Evolutionary conservation across 1,139 yeast species (phyloP), one percentile per base, ranked within the genome.

Genomic region (Schizosaccharomyces versatilis): DNA sequence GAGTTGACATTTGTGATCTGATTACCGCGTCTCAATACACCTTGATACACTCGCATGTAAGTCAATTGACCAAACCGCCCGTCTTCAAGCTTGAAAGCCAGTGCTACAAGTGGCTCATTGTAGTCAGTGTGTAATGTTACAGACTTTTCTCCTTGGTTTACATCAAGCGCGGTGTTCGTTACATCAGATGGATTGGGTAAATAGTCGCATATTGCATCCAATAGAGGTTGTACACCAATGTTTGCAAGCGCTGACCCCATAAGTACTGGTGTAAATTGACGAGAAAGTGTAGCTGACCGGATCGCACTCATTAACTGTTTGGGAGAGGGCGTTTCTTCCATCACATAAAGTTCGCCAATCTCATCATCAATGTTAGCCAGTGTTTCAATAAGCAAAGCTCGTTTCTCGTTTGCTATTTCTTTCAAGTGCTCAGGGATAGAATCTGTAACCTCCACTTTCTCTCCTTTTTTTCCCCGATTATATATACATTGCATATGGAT

Each of bases 191-290:
- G 98, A 68, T 88, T 81, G 53, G 98, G 98, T 64, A 90, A 76
- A 68, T 80, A 90, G 67, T 90, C 97, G 61, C 93, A 94, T 59
- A 90, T 95, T 47, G 97, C 90, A 68, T 90, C 96, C 62, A 90
- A 75, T 48, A 90, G 97, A 32, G 90, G 85, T 72, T 90, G 98
- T 60, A 90, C 75, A 69, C 96, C 95, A 62, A 81, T 83, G 70
- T 90, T 90, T 55, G 97, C 98, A 61, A 90, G 75, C 36, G 98
- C 98, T 54, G 97, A 85, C 41, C 98, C 98, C 97, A 90, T 90
- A 62, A 90, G 73, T 14, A 90, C 97, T n/a, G 98, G 98, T 24
- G 97, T 85, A 72, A 90, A 90, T 67, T 78, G 84, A 71, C 97
- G 80, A 44, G 88, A 94, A 69, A 90, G 88, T n/a, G 98, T 90